These are phyloP conservation scores for Gossypium arboreum DNA, from an alignment of 345 rosid genomes.

Conservation along the genomic window DNA sequence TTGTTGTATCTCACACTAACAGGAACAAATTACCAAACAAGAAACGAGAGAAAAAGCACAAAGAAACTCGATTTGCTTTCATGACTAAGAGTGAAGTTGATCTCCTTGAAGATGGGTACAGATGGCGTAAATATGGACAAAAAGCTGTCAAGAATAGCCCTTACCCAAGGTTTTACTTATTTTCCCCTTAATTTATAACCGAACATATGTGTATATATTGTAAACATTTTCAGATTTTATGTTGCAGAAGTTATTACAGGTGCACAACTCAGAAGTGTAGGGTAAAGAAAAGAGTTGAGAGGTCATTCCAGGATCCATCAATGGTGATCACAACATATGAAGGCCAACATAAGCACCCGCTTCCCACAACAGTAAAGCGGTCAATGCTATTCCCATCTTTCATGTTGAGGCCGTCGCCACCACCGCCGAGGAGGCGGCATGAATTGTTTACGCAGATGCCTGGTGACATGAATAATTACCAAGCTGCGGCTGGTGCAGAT, in stretches of 20 bases:
- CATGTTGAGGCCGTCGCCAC: constrained; percentile 27
- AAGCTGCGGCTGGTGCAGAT: constrained; percentile 17
- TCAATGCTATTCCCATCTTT: constrained; percentile 35
- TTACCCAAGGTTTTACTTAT: constrained; percentile 48
- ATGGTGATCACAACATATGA: constrained; percentile 85
- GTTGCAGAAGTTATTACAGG: constrained; percentile 76
- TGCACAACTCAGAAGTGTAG: constrained; percentile 84
- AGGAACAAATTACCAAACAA: constrained; percentile 47
- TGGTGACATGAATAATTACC: constrained; percentile 15
- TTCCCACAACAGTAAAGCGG: constrained; percentile 65
- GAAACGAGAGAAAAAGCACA: constrained; percentile 52
- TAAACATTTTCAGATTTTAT: background rate
- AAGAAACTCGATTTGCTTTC: constrained; percentile 72
- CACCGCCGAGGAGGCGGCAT: constrained; percentile 34
- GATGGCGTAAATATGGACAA: constrained; percentile 92
- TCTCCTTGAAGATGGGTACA: constrained; percentile 81
- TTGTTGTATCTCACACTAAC: no score
- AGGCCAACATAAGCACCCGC: constrained; percentile 78
- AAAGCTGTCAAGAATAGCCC: constrained; percentile 80
- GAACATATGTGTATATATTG: background rate
- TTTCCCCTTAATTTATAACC: background rate
- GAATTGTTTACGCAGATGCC: constrained; percentile 35
- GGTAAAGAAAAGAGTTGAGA: constrained; percentile 87
- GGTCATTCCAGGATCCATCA: constrained; percentile 80
- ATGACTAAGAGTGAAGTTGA: constrained; percentile 84